A percentile compares a stretch with the other conserved stretches of the same genome.
Evolutionary conservation across 768 basidiomycete species (phyloP).

Genomic region (Macrolepiota albuminosa): DNA sequence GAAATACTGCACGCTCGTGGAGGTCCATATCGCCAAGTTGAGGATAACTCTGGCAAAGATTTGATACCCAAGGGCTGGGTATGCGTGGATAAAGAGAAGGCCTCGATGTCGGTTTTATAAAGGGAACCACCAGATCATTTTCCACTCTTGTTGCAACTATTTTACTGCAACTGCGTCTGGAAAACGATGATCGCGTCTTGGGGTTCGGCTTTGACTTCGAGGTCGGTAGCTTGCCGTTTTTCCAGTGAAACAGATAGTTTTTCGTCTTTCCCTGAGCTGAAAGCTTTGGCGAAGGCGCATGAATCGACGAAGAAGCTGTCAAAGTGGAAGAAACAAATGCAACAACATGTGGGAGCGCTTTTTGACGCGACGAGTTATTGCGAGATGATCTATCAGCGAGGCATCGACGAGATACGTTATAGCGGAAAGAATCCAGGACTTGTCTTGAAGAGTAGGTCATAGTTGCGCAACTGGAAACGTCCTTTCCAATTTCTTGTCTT

Average conservation of each 20-base stretch:
- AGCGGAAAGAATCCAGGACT: neutral
- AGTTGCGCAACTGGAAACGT: neutral
- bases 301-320: neutral
- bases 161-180: neutral
- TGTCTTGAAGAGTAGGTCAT: neutral
- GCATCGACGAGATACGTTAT: neutral
- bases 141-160: neutral
- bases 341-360: neutral
- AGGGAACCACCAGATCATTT: neutral
- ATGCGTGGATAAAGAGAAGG: neutral
- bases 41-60: too few relatives aligned
- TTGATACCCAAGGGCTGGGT: neutral
- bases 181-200: neutral
- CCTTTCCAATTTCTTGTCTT: neutral
- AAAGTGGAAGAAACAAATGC: neutral
- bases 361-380: too few relatives aligned
- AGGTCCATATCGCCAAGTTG: neutral
- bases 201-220: neutral
- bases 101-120: neutral
- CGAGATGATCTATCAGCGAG: neutral
- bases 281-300: neutral
- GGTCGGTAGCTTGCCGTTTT: neutral
- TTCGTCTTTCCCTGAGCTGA: neutral
- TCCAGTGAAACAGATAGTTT: neutral
- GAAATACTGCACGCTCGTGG: neutral